Conservation (phyloP, 176 grass and related monocot species). For the bread wheat (Triticum aestivum) region DNA sequence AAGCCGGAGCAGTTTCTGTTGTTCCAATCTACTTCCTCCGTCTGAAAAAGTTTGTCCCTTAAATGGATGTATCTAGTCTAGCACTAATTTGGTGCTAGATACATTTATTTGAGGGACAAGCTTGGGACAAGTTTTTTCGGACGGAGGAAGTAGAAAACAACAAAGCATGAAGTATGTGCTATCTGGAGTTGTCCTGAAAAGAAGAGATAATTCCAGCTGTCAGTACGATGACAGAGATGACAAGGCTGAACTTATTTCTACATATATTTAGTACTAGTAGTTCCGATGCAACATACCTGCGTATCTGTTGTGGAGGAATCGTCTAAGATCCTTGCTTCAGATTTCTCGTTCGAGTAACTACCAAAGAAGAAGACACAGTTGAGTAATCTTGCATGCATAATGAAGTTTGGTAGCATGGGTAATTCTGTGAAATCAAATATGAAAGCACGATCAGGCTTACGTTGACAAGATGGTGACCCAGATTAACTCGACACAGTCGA, state of each 20-base stretch:
- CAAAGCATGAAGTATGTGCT: not conserved
- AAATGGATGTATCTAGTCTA: too few relatives aligned
- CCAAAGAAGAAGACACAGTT: not conserved
- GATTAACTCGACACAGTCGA: conserved; percentile 85
- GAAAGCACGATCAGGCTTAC: conserved; percentile 40
- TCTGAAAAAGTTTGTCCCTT: too few relatives aligned
- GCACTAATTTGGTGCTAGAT: too few relatives aligned
- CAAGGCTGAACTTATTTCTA: not conserved
- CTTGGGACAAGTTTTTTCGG: too few relatives aligned
- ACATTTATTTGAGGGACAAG: too few relatives aligned
- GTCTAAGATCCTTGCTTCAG: conserved; percentile 78
- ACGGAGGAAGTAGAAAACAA: not conserved
- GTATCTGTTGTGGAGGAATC: not conserved
- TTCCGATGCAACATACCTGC: conserved; percentile 9
- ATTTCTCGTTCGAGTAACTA: conserved; percentile 97
- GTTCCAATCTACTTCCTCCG: not conserved
- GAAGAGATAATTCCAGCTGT: not conserved
- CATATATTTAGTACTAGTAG: not conserved
- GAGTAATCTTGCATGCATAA: not conserved
- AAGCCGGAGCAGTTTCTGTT: not conserved
- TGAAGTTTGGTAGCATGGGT: not conserved
- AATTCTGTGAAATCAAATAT: not conserved
- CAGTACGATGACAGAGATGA: not conserved
- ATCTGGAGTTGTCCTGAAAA: conserved; percentile 26
- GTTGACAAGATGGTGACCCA: conserved; percentile 97